Base-by-base conservation (phyloP, 495 filamentous ascomycete species). In the Aspergillus sclerotiicarbonarius region DNA sequence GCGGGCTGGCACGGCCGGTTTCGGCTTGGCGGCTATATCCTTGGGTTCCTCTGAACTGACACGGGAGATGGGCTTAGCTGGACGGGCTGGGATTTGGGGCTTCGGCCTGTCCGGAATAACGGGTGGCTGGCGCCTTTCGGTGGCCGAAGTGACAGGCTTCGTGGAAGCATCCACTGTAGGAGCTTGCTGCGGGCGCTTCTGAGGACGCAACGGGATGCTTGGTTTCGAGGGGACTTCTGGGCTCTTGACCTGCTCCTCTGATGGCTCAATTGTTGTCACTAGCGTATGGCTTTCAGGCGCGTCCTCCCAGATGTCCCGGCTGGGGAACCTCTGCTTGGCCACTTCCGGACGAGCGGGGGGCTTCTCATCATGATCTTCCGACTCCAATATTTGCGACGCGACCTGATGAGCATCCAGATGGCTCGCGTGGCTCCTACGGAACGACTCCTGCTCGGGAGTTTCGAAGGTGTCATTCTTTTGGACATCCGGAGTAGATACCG, bases 241-340 rank as follows among this genome's bases (percentile, higher is more conserved):
- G 39, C 71, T 76, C 53, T 76, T 77, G 13, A 67, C 20, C 58
- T 81, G 79, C 30, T 82, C 76, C 5, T 81, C 78, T 13, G 79
- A 72, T 12, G 74, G 85, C 48, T 81, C 84, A 21, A 98, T 86
- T 4, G 89, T 93, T 10, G 94, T 92, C 58, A 88, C 84, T 29
- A 95, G 81, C 54, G 88, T 80, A 46, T 90, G 82, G 63, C 88
- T 91, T 61, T 94, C 90, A 4, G 94, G 93, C 0, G 84, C 84
- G 67, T 99, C 94, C 75, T 99, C 94, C 94, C 94, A 99, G 45
- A 98, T 88, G 73, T 99, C 94, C 35, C 84, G 85, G 67, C 92
- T 96, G 6, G 94, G 94, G 68, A 99, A 99, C 7, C 92, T 83
- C 33, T 89, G 88, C 54, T 84, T 81, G 64, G 84, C 64, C 18